These are phyloP conservation scores for Rhytidiadelphus loreus DNA, from an alignment of 225 moss, liverwort and hornwort species.

Conservation along the genomic window DNA sequence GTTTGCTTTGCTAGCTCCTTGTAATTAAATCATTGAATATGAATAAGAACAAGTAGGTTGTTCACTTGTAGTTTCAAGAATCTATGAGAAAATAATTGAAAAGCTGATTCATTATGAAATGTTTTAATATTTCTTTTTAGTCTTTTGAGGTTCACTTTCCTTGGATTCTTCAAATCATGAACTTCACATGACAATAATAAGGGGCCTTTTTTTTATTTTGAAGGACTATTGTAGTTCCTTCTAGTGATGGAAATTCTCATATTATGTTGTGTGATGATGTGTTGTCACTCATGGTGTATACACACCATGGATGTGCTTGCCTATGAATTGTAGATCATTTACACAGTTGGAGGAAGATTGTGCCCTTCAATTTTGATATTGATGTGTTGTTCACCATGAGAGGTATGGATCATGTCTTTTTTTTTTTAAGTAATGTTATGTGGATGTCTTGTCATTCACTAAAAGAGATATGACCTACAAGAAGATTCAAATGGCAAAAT, in stretches of 20 bases:
- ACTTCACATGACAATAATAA: neutral
- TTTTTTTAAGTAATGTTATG: neutral
- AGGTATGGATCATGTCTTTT: neutral
- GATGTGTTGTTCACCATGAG: neutral
- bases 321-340: too few relatives aligned
- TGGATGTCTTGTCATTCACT: neutral
- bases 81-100: neutral
- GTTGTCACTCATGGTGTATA: fast-evolving
- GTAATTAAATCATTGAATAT: neutral
- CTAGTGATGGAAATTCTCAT: neutral
- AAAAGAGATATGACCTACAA: neutral
- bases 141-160: neutral
- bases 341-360: neutral
- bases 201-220: fast-evolving
- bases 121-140: too few relatives aligned
- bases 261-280: neutral
- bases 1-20: neutral
- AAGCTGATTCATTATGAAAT: neutral
- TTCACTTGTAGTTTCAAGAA: too few relatives aligned
- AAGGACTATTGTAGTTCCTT: fast-evolving
- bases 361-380: neutral
- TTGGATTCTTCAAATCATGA: neutral
- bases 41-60: neutral
- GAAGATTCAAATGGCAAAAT: neutral
- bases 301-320: neutral